Evolutionary conservation across 768 basidiomycete species (phyloP).

Genomic region (Leccinum imitatum): DNA sequence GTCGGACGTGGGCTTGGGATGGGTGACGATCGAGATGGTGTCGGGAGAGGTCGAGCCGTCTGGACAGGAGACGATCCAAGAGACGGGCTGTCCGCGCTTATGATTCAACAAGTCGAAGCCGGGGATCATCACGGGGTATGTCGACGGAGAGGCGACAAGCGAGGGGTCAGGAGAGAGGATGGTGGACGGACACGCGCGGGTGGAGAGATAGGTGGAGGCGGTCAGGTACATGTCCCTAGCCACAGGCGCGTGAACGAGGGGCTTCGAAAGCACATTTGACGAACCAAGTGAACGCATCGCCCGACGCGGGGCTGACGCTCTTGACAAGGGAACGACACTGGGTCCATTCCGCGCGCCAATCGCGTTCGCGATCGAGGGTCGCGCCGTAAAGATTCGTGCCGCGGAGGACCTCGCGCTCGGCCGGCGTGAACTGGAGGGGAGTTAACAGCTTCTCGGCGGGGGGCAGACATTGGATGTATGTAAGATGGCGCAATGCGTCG

Average conservation of each 20-base stretch:
- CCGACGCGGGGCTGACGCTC: conserved; percentile 36
- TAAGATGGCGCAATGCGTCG: conserved; percentile 39
- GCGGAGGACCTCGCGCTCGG: conserved; percentile 64
- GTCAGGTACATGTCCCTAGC: conserved; percentile 70
- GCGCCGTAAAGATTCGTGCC: conserved; percentile 85
- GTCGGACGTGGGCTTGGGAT: conserved; percentile 22
- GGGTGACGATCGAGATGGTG: conserved; percentile 62
- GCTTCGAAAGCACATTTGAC: conserved; percentile 17
- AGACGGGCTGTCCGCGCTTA: conserved; percentile 72
- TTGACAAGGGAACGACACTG: conserved; percentile 42
- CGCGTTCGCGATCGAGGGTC: conserved; percentile 59
- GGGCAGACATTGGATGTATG: conserved; percentile 68
- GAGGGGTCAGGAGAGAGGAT: conserved; percentile 61
- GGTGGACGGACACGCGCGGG: conserved; percentile 87
- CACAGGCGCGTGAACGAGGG: conserved; percentile 24
- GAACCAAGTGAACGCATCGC: conserved; percentile 64
- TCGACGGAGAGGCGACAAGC: conserved; percentile 47
- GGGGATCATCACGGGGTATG: conserved; percentile 81
- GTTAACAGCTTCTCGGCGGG: conserved; percentile 55
- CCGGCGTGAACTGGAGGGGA: conserved; percentile 64
- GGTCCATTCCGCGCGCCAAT: conserved; percentile 65
- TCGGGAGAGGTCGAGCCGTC: conserved; percentile 23
- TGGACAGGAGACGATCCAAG: conserved; percentile 66
- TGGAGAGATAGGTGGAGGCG: conserved; percentile 77
- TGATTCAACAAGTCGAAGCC: conserved; percentile 89